These are phyloP conservation scores for Streptanthus diversifolius DNA, from an alignment of 345 rosid species.

Conservation along the genomic window DNA sequence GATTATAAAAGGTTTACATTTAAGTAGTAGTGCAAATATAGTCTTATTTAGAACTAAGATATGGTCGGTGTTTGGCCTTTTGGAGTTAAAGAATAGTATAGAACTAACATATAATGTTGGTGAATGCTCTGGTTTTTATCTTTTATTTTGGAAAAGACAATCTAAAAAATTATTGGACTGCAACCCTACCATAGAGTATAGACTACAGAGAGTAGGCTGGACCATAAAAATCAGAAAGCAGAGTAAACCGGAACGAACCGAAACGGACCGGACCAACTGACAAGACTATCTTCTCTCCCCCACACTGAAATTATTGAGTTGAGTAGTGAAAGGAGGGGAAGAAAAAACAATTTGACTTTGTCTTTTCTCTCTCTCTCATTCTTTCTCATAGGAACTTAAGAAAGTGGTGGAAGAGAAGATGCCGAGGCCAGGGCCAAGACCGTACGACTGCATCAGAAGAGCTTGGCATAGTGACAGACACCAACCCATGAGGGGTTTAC, in stretches of 20 bases:
- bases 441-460: conserved; percentile 88
- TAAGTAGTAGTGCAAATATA: neutral
- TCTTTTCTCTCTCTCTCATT: conserved; percentile 8
- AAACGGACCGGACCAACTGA: conserved; percentile 3
- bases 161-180: conserved; percentile 3
- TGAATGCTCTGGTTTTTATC: neutral
- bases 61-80: neutral
- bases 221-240: neutral
- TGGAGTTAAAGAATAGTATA: neutral
- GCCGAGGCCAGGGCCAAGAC: conserved; percentile 95
- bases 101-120: neutral
- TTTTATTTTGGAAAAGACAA: neutral
- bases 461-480: conserved; percentile 98
- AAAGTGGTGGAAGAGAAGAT: conserved; percentile 43
- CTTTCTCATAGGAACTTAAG: neutral
- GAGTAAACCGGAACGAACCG: neutral
- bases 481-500: conserved; percentile 85
- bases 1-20: neutral
- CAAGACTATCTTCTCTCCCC: conserved; percentile 3
- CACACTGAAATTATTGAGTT: conserved; percentile 30
- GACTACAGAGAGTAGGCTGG: conserved; percentile 7
- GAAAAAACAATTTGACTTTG: neutral
- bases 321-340: conserved; percentile 5
- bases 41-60: neutral
- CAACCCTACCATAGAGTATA: conserved; percentile 14